These are phyloP conservation scores for Dryas alaskensis DNA, from an alignment of 306 rosid species.

Conservation along the genomic window DNA sequence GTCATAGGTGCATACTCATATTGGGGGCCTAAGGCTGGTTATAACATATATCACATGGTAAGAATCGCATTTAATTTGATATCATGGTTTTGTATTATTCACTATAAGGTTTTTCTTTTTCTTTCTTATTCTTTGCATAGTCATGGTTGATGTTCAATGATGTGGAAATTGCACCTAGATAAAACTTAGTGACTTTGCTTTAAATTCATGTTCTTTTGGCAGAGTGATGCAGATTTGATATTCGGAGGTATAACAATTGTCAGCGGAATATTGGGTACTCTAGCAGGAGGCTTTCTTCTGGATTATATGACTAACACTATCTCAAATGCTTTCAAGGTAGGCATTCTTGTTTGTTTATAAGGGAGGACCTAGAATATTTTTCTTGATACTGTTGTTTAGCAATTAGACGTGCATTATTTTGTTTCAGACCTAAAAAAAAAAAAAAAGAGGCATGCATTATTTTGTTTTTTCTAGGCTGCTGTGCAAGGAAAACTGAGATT, in stretches of 20 bases:
- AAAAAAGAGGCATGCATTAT: not conserved
- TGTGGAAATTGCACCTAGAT: conserved; percentile 10
- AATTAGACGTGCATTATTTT: not conserved
- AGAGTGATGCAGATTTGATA: conserved; percentile 73
- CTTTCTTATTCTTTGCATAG: conserved; percentile 10
- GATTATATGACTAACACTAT: conserved; percentile 59
- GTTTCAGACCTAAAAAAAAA: not conserved
- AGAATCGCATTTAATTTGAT: conserved; percentile 24
- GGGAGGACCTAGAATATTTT: not conserved
- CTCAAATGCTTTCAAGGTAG: conserved; percentile 89
- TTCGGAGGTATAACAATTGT: conserved; percentile 81
- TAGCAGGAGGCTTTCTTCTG: conserved; percentile 67
- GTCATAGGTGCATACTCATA: conserved; percentile 87
- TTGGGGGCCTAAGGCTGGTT: conserved; percentile 94
- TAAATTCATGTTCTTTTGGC: conserved; percentile 33
- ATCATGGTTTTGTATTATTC: conserved; percentile 16
- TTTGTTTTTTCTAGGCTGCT: not conserved
- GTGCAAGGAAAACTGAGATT: not conserved
- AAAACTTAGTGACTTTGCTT: conserved; percentile 12
- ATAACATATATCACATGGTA: conserved; percentile 75
- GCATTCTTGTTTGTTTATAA: conserved; percentile 22
- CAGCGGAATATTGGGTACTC: conserved; percentile 72
- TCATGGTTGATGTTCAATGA: conserved; percentile 5
- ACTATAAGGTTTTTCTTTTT: not conserved
- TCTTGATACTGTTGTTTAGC: conserved; percentile 13